Evolutionary conservation across 2,329 filamentous ascomycete genomes (phyloP).

Genomic region (Venturia carpophila): DNA sequence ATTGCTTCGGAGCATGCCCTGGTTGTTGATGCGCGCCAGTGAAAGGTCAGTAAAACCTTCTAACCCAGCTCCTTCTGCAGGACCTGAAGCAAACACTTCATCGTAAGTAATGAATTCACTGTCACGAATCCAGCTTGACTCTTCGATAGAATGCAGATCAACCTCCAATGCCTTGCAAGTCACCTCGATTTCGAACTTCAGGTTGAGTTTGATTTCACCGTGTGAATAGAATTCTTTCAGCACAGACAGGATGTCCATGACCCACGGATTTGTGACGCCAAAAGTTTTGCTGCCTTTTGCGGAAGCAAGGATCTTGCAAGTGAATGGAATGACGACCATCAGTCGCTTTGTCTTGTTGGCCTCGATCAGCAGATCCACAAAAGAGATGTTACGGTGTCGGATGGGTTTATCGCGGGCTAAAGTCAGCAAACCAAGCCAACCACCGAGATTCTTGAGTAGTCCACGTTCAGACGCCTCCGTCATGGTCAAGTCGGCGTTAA

Average conservation of each 20-base stretch:
- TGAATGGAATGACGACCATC: conserved; percentile 89
- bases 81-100: conserved; percentile 45
- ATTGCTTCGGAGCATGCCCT: conserved; percentile 44
- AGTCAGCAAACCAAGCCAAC: conserved; percentile 88
- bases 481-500: conserved; percentile 84
- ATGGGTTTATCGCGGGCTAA: conserved; percentile 92
- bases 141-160: conserved; percentile 87
- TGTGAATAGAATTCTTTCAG: conserved; percentile 91
- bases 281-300: conserved; percentile 73
- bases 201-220: conserved; percentile 87
- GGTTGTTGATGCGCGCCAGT: conserved; percentile 53
- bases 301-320: conserved; percentile 92
- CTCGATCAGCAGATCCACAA: conserved; percentile 90
- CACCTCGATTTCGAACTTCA: conserved; percentile 98
- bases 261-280: conserved; percentile 89
- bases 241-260: conserved; percentile 90
- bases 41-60: conserved; percentile 79
- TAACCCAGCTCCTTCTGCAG: conserved; percentile 50
- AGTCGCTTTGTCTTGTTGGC: conserved; percentile 88
- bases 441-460: conserved; percentile 86
- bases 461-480: conserved; percentile 75
- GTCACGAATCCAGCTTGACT: conserved; percentile 77
- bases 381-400: conserved; percentile 92
- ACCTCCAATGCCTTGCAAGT: conserved; percentile 85
- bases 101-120: conserved; percentile 59